Conservation (phyloP, 495 filamentous ascomycete species). For the Podospora pseudocomata region DNA sequence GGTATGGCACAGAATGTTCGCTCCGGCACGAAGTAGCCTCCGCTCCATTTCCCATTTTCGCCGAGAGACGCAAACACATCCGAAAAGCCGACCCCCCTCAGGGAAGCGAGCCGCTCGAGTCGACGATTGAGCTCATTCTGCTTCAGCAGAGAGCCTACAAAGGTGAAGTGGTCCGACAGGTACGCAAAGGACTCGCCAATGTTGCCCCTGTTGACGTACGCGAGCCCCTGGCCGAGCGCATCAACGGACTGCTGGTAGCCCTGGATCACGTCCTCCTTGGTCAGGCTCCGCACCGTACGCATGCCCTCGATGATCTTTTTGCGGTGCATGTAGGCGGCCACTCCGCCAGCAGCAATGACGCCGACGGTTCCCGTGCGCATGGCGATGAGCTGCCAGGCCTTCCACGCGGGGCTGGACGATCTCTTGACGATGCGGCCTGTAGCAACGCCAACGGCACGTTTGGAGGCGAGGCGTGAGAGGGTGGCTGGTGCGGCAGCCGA, state of each 20-base stretch:
- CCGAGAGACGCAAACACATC: constrained; percentile 41
- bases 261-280: constrained; percentile 36
- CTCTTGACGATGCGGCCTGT: constrained; percentile 41
- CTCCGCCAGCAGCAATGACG: constrained; percentile 83
- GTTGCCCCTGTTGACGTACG: constrained; percentile 47
- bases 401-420: constrained; percentile 36
- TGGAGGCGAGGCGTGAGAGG: constrained; percentile 48
- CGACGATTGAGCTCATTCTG: constrained; percentile 40
- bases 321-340: constrained; percentile 78
- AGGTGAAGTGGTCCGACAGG: constrained; percentile 47
- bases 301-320: constrained; percentile 63
- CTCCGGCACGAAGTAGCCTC: constrained; percentile 53
- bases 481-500: constrained; percentile 47
- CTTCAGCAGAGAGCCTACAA: constrained; percentile 44
- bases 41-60: constrained; percentile 51
- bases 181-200: constrained; percentile 47
- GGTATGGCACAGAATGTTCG: constrained; percentile 51
- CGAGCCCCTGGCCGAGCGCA: constrained; percentile 46
- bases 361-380: constrained; percentile 81
- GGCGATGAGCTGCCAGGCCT: constrained; percentile 77
- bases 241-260: constrained; percentile 45
- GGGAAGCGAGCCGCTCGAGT: constrained; percentile 39
- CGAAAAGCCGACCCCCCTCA: constrained; percentile 37
- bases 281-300: constrained; percentile 37
- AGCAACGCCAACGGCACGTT: constrained; percentile 30